Evolutionary conservation across 129 eudicot genomes (phyloP), one percentile per base, ranked within the genome.

Genomic region (Oenanthe sinensis): DNA sequence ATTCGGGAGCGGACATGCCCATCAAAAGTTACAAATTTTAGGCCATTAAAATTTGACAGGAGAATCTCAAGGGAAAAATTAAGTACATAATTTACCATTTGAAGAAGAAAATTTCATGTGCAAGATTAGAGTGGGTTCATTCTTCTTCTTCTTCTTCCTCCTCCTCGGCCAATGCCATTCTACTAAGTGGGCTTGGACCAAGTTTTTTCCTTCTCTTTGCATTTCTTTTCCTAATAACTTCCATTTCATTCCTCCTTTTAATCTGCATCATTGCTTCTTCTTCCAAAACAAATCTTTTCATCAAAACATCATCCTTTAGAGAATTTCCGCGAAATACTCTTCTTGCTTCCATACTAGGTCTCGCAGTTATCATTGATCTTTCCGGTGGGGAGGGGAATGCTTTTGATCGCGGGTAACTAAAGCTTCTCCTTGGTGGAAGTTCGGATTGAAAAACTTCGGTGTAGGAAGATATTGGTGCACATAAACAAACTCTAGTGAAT

Each of bases 231-330:
- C 96, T 91, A 81, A 95, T 90, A 17, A 95, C 79, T 60, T 95
- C 98, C 98, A 95, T 91, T 78, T 95, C 84, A 76, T 95, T 95
- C 80, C 94, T 90, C 74, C 93, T 87, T 75, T 96, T 90, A 10
- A 87, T 89, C 83, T 95, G 97, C 96, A 91, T 90, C 97, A 94
- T 94, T 62, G 97, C 97, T 82, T 91, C 98, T 75, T 95, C 98
- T 81, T 90, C 98, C 19, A 87, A 76, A 19, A 95, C 93, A 85
- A 95, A 95, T 79, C 98, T 87, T 77, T 91, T 91, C 98, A 95
- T 95, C 77, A 95, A 76, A 26, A 90, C 97, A 75, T 95, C 97
- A 36, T 95, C 97, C 0, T 85, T 95, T 75, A 95, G 85, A 0
- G 98, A 95, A 65, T 95, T 95, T 44, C 98, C 98, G 17, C 98